Base-by-base conservation (phyloP, 208 protist species). In the Trypanosomatidae sp. region DNA sequence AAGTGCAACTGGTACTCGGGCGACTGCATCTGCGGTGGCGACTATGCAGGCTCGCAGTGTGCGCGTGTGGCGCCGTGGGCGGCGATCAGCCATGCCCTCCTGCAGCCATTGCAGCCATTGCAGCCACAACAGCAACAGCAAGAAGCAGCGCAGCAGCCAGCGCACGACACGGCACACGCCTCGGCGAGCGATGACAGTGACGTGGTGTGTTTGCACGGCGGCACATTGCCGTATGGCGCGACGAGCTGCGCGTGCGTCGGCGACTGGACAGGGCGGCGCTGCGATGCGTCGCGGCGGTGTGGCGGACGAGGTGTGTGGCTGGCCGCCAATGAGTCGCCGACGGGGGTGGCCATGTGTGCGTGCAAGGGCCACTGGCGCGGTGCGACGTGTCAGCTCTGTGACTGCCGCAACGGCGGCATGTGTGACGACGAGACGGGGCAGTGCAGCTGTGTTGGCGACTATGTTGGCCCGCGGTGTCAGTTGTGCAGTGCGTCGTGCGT, bases 361-460 rank as follows among this genome's bases (percentile, higher is more conserved):
- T 77, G 68, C 48, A 21, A 42, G 18, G 68, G 68, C 5, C 58
- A 77, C 56, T 77, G 62, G 63, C 54, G 58, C 26, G 68, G 68
- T 25, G 22, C 35, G 22, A 57, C 38, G 16, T 77, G 63, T 43
- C 46, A 71, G 46, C 48, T 71, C 40, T 77, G 69, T 48, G 69
- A 67, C 45, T 77, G 69, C 52, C 21, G 37, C 37, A 71, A 71
- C 52, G 63, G 63, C 26, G 69, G 69, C 30, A 71, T 66, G 56
- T 71, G 69, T 41, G 39, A 54, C 48, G 19, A 19, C 18, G 33
- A 42, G 19, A 62, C 33, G n/a, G 63, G 63, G 35, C 22, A 40
- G 51, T 77, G 69, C 44, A 26, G 33, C 33, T 77, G 69, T 48
- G 38, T 48, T 4, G 69, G 69, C 19, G 43, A 54, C 15, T 77